Evolutionary conservation across 2,329 filamentous ascomycete species (phyloP).

Genomic region (Cryphonectria naterciae): DNA sequence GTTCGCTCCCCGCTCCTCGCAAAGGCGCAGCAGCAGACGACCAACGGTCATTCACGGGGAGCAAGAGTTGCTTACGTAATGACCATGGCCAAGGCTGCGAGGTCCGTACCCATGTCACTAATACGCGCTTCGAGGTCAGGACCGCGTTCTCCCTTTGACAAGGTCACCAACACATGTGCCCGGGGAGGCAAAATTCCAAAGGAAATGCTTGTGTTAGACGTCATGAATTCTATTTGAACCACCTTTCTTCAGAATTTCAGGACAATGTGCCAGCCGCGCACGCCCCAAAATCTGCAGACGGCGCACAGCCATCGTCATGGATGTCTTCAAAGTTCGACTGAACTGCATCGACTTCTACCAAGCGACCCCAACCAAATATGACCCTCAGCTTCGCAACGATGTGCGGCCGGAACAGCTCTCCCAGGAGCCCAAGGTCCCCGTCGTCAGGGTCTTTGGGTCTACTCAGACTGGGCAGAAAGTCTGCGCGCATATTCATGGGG

Average conservation of each 20-base stretch:
- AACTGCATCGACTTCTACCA: constrained; percentile 98
- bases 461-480: constrained; percentile 96
- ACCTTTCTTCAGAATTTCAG: not conserved
- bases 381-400: constrained; percentile 75
- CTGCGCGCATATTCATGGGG: constrained; percentile 93
- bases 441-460: constrained; percentile 88
- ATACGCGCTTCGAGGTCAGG: constrained; percentile 3
- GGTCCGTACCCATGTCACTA: constrained; percentile 9
- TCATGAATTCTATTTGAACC: too few relatives aligned
- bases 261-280: constrained; percentile 15
- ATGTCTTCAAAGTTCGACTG: constrained; percentile 83
- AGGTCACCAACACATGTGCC: not conserved
- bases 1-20: not conserved
- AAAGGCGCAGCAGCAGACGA: not conserved
- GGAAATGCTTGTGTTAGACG: not conserved
- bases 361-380: constrained; percentile 74
- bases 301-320: constrained; percentile 46
- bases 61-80: not conserved
- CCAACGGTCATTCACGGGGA: not conserved
- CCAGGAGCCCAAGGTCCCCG: constrained; percentile 75
- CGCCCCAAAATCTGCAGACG: constrained; percentile 1
- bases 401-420: constrained; percentile 60
- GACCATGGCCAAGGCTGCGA: not conserved
- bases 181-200: not conserved
- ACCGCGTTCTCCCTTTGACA: constrained; percentile 1